These are phyloP conservation scores for Gaertneriomyces sp. DNA, from an alignment of 192 early-diverging fungal genomes.

Conservation along the genomic window DNA sequence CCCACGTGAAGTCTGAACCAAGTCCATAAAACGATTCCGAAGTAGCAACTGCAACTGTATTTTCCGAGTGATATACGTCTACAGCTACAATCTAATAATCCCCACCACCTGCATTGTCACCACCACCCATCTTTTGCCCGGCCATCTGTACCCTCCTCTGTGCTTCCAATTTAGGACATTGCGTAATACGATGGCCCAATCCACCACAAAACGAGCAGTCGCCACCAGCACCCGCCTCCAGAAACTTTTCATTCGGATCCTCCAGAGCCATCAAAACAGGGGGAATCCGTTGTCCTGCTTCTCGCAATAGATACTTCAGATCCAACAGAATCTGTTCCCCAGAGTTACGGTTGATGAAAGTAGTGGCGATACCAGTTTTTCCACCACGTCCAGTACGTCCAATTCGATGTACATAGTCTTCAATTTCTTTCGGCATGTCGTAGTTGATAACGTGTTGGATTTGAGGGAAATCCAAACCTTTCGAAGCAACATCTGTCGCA, in stretches of 20 bases:
- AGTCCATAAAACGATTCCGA: no score
- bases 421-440: slow-evolving; percentile 99
- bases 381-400: slow-evolving; percentile 96
- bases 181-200: slow-evolving; percentile 83
- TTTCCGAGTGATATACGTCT: no score
- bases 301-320: slow-evolving; percentile 84
- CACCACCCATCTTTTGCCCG: slow-evolving; percentile 68
- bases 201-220: slow-evolving; percentile 95
- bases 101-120: slow-evolving; percentile 27
- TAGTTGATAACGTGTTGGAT: slow-evolving; percentile 99
- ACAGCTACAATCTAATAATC: slow-evolving; percentile 14
- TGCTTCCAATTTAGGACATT: slow-evolving; percentile 65
- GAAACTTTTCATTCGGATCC: slow-evolving; percentile 86
- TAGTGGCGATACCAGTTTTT: slow-evolving; percentile 93
- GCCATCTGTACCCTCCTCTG: slow-evolving; percentile 46
- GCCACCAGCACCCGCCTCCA: slow-evolving; percentile 25
- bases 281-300: slow-evolving; percentile 91
- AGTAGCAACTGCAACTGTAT: no score
- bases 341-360: slow-evolving; percentile 89
- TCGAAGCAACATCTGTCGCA: slow-evolving; percentile 94
- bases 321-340: slow-evolving; percentile 93
- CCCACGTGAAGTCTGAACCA: no score
- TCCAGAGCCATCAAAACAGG: slow-evolving; percentile 78
- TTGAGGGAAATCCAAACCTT: slow-evolving; percentile 92
- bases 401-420: slow-evolving; percentile 96